Evolutionary conservation across 2,329 filamentous ascomycete genomes (phyloP).

Genomic region (Penicillium glabrum): DNA sequence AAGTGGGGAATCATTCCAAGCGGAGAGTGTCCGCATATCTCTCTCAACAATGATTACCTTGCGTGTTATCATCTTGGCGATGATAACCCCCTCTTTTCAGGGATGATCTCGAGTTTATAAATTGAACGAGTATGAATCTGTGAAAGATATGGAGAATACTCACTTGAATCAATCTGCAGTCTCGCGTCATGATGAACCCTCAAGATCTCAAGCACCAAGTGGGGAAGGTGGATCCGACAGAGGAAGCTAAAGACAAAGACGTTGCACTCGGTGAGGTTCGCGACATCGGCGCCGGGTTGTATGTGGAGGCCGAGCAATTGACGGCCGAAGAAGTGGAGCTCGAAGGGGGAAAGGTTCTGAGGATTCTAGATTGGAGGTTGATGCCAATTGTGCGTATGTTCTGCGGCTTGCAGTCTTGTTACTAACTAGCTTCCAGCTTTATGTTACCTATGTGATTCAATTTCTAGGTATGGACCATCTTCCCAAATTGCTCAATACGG

Average conservation of each 20-base stretch:
- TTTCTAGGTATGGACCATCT: not conserved
- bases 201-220: not conserved
- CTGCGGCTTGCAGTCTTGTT: not conserved
- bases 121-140: no score
- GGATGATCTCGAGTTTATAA: no score
- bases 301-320: conserved; percentile 45
- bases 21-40: not conserved
- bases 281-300: conserved; percentile 49
- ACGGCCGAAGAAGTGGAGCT: conserved; percentile 45
- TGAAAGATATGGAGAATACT: no score
- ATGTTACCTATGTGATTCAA: not conserved
- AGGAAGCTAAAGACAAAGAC: not conserved
- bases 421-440: not conserved
- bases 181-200: not conserved
- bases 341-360: conserved; percentile 42
- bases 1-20: conserved; percentile 10
- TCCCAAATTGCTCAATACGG: not conserved
- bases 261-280: conserved; percentile 19
- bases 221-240: not conserved
- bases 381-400: not conserved
- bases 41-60: not conserved
- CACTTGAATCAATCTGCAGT: no score
- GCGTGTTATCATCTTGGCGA: conserved; percentile 14
- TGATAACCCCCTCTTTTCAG: conserved; percentile 3
- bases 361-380: not conserved